Percentiles rank a stretch among this genome's conserved stretches.
Evolutionary conservation across 192 early-diverging fungal species (phyloP).

Genomic region (Coemansia sp.): DNA sequence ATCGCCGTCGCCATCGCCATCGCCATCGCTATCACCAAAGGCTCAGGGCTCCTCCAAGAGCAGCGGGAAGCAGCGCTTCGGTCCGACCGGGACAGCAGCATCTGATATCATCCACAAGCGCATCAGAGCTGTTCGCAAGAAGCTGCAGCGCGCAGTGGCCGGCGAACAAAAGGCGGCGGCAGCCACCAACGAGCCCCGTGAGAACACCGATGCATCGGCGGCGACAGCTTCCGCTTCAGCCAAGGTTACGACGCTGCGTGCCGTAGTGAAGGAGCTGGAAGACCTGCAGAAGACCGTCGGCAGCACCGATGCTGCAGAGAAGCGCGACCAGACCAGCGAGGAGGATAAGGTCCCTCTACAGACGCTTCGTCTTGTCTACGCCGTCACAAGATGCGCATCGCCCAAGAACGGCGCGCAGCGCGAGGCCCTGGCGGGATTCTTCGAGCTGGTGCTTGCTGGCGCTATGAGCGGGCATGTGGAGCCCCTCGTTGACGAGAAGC

Average conservation of each 20-base stretch:
- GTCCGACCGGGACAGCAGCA: not conserved
- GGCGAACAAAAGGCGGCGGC: constrained; percentile 13
- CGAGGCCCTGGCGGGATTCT: constrained; percentile 13
- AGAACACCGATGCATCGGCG: not conserved
- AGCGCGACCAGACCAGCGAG: not conserved
- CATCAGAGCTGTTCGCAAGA: constrained; percentile 22
- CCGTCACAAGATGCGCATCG: constrained; percentile 4
- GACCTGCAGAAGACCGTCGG: constrained; percentile 5
- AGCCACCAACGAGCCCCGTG: not conserved
- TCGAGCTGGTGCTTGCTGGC: constrained; percentile 14
- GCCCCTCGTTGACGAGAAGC: constrained; percentile 13
- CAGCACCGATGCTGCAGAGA: constrained; percentile 5
- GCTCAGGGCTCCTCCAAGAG: no score
- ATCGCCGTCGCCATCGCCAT: not conserved
- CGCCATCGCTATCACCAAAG: no score
- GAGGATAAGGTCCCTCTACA: constrained; percentile 21
- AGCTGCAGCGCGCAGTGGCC: constrained; percentile 28
- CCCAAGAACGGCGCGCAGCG: not conserved
- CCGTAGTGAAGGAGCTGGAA: constrained; percentile 29
- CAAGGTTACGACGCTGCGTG: constrained; percentile 16
- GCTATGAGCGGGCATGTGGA: not conserved
- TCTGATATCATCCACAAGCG: constrained; percentile 16
- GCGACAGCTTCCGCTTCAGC: not conserved
- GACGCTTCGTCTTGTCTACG: constrained; percentile 36
- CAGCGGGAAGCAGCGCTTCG: not conserved